Base-by-base conservation (phyloP, 495 filamentous ascomycete genomes). In the Thermothielavioides terrestris region DNA sequence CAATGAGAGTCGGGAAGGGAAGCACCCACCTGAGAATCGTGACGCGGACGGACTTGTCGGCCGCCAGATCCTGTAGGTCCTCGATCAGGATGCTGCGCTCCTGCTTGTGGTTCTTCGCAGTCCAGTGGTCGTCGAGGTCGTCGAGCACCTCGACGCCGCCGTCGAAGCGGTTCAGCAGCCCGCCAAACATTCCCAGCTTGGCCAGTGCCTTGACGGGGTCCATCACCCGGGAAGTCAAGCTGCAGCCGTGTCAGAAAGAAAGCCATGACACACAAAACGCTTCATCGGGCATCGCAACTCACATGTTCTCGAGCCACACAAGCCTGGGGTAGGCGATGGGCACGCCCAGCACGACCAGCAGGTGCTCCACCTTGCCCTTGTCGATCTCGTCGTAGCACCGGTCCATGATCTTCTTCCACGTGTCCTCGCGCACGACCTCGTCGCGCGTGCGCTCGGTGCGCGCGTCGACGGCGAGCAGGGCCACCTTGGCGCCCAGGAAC, bases 51-150 rank as follows among this genome's bases (percentile, higher is more conserved):
- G 87, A 94, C 57, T 90, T 92, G 60, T 91, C 87, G 8, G 84
- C 87, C 12, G 94, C 90, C 39, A 97, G 70, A 55, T 89, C 84
- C 63, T 98, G 92, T 14, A 98, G 74, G 48, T 94, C 87, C 58
- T 91, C 81, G 28, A 98, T 81, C 54, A 96, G 77, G 71, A 84
- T 85, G 54, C 82, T 85, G 26, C 92, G 79, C 68, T 98, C 92
- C 10, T 71, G 66, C 62, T 97, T 97, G 67, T 95, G 88, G 59
- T 89, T 84, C 58, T 87, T 94, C 18, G 92, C 90, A 3, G 92
- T 94, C 92, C 92, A 98, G 61, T 97, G 91, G 64, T 98, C 92
- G 56, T 89, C 85, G 9, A 94, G 72, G 61, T 94, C 88, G 67
- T 97, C 92, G 23, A 94, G 75, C 14, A 98, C 86, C 66, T 96